Percentiles rank a stretch among this genome's conserved stretches.
Evolutionary conservation across 2,329 filamentous ascomycete species (phyloP).

Genomic region (Cladobotryum mycophilum): DNA sequence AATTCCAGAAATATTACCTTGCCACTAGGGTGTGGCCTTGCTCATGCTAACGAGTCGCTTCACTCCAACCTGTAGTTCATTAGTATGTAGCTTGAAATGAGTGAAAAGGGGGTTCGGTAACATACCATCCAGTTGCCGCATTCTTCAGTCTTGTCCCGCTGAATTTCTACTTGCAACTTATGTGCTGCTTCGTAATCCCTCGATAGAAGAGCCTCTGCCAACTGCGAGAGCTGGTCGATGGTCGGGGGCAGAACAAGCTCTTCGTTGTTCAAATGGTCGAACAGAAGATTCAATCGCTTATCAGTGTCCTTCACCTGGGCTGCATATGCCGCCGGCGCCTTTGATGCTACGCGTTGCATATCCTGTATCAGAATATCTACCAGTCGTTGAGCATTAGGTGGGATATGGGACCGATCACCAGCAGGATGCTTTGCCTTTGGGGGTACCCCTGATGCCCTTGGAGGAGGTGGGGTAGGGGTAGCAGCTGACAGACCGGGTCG

Average conservation of each 20-base stretch:
- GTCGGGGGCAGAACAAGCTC: slow-evolving; percentile 80
- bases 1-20: not conserved
- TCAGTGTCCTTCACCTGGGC: slow-evolving; percentile 89
- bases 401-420: slow-evolving; percentile 87
- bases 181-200: slow-evolving; percentile 65
- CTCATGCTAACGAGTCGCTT: slow-evolving; percentile 76
- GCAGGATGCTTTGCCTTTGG: slow-evolving; percentile 65
- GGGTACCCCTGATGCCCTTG: slow-evolving; percentile 41
- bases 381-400: slow-evolving; percentile 65
- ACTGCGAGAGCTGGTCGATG: slow-evolving; percentile 56
- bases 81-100: slow-evolving; percentile 26
- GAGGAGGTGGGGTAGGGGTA: slow-evolving; percentile 39
- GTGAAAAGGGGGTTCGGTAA: slow-evolving; percentile 13
- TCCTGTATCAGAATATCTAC: slow-evolving; percentile 76
- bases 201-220: slow-evolving; percentile 59
- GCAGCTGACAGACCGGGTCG: slow-evolving; percentile 23
- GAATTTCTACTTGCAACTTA: slow-evolving; percentile 66
- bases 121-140: slow-evolving; percentile 85
- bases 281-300: slow-evolving; percentile 86
- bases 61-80: slow-evolving; percentile 58
- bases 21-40: slow-evolving; percentile 57
- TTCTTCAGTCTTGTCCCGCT: slow-evolving; percentile 70
- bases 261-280: slow-evolving; percentile 94
- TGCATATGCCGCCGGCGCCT: slow-evolving; percentile 80
- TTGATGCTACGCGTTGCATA: slow-evolving; percentile 80